Percentiles rank a stretch among this genome's conserved stretches.
These are phyloP conservation scores for Hemisphaericaspora xylofermentans DNA, from an alignment of 1,139 yeast genomes.

Conservation along the genomic window DNA sequence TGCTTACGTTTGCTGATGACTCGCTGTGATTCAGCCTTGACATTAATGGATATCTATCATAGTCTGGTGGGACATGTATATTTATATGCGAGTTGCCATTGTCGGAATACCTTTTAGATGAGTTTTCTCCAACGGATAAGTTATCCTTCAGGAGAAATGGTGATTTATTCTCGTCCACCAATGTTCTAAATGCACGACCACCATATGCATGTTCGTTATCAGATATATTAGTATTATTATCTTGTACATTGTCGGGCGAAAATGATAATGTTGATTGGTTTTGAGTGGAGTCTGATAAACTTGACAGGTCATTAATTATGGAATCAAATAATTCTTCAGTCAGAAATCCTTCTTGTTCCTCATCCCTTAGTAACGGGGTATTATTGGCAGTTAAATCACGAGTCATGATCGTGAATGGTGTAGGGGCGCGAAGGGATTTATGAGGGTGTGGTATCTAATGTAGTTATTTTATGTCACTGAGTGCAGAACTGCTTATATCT, in stretches of 20 bases:
- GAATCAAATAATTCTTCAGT: too few relatives aligned
- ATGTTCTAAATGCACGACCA: constrained; percentile 3
- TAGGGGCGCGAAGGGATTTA: too few relatives aligned
- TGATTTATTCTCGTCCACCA: not conserved
- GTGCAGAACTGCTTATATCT: too few relatives aligned
- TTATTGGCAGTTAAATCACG: constrained; percentile 7
- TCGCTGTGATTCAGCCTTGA: not conserved
- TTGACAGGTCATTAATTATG: too few relatives aligned
- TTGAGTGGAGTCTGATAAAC: not conserved
- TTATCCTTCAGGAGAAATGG: constrained; percentile 1
- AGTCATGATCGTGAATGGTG: too few relatives aligned
- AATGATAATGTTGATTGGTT: constrained; percentile 1
- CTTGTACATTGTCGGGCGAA: not conserved
- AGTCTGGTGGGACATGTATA: constrained; percentile 43
- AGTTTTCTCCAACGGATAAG: not conserved
- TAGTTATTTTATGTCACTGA: too few relatives aligned
- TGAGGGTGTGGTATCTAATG: too few relatives aligned
- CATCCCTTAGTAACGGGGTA: not conserved
- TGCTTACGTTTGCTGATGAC: constrained; percentile 1
- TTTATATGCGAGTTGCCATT: constrained; percentile 14
- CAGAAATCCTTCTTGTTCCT: too few relatives aligned
- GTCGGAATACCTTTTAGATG: constrained; percentile 5
- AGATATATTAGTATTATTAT: not conserved
- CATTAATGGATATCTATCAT: constrained; percentile 52
- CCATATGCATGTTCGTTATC: constrained; percentile 1